Evolutionary conservation across 208 protist genomes (phyloP).

Genomic region (Leishmania gerbilli): DNA sequence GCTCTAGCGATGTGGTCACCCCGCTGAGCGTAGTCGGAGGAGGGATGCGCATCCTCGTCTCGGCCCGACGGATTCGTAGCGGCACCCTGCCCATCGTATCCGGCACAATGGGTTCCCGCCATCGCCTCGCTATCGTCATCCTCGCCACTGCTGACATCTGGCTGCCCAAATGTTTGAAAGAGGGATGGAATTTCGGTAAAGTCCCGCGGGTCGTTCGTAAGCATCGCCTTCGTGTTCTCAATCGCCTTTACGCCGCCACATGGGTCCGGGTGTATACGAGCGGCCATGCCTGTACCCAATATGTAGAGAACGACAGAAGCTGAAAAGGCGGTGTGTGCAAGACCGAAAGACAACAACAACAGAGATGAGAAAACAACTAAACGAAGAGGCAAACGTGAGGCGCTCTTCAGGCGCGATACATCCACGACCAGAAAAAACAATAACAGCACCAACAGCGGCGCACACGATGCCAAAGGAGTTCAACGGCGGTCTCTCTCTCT

Average conservation of each 20-base stretch:
- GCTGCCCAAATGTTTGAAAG: conserved; percentile 50
- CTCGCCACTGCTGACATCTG: conserved; percentile 23
- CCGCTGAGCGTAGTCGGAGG: background rate
- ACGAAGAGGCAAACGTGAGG: background rate
- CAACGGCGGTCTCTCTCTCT: background rate
- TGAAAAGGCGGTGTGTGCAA: background rate
- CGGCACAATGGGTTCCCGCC: background rate
- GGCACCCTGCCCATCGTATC: conserved; percentile 1
- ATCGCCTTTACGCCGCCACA: background rate
- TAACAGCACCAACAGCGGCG: background rate
- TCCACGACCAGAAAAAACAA: background rate
- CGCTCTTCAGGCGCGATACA: background rate
- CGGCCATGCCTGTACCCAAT: background rate
- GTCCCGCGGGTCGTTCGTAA: conserved; percentile 39
- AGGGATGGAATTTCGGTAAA: conserved; percentile 52
- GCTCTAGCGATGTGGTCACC: background rate
- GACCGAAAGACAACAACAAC: background rate
- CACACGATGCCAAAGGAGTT: background rate
- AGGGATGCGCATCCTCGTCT: background rate
- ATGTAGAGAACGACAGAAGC: background rate
- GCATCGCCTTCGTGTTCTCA: conserved; percentile 13
- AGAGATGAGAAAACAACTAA: background rate
- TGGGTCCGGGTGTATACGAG: background rate
- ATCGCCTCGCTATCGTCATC: conserved; percentile 24
- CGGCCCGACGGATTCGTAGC: background rate